Evolutionary conservation across 371 early-diverging fungal species (phyloP).

Genomic region (Mucor irregularis): DNA sequence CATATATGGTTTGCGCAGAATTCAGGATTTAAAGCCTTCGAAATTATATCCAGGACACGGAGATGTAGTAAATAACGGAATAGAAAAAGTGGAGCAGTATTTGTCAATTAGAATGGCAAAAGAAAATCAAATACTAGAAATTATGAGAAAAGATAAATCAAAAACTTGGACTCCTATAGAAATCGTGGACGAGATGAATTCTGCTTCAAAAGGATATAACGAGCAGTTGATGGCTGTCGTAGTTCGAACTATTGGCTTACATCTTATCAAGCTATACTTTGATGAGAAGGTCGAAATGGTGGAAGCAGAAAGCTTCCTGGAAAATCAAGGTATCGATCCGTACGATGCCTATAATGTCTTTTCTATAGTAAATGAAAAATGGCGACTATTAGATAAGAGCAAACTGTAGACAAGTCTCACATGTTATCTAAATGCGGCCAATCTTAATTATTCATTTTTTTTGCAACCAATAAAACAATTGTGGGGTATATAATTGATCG

Average conservation of each 20-base stretch:
- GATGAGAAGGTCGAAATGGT: constrained; percentile 15
- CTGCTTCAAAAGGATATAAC: neutral
- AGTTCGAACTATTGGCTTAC: constrained; percentile 23
- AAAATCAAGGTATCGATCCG: neutral
- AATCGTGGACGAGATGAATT: constrained; percentile 6
- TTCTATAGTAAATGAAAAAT: constrained; percentile 13
- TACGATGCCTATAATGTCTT: constrained; percentile 11
- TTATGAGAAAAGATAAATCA: constrained; percentile 17
- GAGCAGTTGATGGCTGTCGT: constrained; percentile 1
- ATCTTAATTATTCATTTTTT: no score
- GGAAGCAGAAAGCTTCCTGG: neutral
- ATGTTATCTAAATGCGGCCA: no score
- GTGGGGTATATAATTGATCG: no score
- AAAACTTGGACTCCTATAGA: constrained; percentile 6
- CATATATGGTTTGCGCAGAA: constrained; percentile 55
- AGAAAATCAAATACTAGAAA: constrained; percentile 30
- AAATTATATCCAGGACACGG: constrained; percentile 66
- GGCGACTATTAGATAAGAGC: constrained; percentile 10
- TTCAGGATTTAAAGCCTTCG: constrained; percentile 31
- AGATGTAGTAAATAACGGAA: constrained; percentile 24
- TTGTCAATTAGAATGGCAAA: constrained; percentile 19
- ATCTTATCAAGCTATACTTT: constrained; percentile 23
- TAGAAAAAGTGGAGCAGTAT: constrained; percentile 28
- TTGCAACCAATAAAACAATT: no score
- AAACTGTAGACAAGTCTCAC: constrained; percentile 13